A percentile compares a stretch with the other conserved stretches of the same genome.
Conservation (phyloP, 805 yeast species). For the Zygosaccharomyces bailii region DNA sequence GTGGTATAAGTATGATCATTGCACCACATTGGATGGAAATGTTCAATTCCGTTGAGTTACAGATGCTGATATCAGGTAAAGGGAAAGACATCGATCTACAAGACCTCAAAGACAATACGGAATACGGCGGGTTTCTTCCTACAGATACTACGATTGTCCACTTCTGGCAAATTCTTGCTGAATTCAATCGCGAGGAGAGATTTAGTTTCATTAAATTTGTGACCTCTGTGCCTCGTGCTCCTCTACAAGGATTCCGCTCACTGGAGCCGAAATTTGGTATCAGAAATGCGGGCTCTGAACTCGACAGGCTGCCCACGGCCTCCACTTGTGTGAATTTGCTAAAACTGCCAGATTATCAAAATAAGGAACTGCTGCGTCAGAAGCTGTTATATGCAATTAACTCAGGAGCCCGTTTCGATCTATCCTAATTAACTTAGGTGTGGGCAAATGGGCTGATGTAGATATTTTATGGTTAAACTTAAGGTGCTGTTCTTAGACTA, state of each 20-base stretch:
- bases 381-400: constrained; percentile 77
- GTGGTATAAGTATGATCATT: constrained; percentile 67
- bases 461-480: neutral
- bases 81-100: constrained; percentile 62
- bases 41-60: constrained; percentile 82
- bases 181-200: constrained; percentile 60
- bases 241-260: constrained; percentile 77
- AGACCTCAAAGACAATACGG: constrained; percentile 63
- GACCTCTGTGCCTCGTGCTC: constrained; percentile 89
- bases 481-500: neutral
- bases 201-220: constrained; percentile 76
- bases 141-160: constrained; percentile 55
- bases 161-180: constrained; percentile 75
- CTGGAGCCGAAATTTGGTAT: constrained; percentile 79
- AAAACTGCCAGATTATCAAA: constrained; percentile 77
- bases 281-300: constrained; percentile 56
- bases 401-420: constrained; percentile 83
- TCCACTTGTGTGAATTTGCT: constrained; percentile 89
- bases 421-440: constrained; percentile 42
- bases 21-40: constrained; percentile 72
- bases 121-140: constrained; percentile 59
- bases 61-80: constrained; percentile 80
- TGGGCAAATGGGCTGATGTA: neutral
- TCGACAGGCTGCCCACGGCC: constrained; percentile 75
- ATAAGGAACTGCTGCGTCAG: constrained; percentile 51